These are phyloP conservation scores for Chlamydomonas sphaeroides DNA, from an alignment of 139 green algal genomes.

Conservation along the genomic window DNA sequence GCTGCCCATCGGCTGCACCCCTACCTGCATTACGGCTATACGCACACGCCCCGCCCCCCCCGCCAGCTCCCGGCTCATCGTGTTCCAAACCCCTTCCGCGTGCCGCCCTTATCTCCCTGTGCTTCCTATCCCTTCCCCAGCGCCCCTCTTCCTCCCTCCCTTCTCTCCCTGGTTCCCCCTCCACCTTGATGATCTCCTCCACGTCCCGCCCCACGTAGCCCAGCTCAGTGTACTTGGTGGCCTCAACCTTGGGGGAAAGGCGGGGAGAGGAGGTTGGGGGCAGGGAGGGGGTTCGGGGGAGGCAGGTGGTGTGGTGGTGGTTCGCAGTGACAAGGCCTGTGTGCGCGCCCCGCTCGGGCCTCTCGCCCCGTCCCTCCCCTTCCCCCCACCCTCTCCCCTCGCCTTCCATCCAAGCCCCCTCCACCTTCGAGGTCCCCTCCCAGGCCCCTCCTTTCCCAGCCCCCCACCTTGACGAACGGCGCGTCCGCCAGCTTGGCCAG, in stretches of 20 bases:
- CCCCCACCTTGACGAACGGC: conserved; percentile 96
- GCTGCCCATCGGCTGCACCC: too few species aligned
- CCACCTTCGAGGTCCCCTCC: neutral
- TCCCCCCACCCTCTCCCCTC: too few species aligned
- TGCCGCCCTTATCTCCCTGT: too few species aligned
- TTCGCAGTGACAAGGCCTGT: too few species aligned
- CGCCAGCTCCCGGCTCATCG: too few species aligned
- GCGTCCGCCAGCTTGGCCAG: conserved; percentile 94
- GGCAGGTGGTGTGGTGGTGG: neutral
- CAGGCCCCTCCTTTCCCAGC: neutral
- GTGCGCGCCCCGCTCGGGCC: too few species aligned
- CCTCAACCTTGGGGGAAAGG: conserved; percentile 88
- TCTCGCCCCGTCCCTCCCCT: too few species aligned
- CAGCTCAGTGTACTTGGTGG: conserved; percentile 98
- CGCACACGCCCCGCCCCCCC: too few species aligned
- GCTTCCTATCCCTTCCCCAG: too few species aligned
- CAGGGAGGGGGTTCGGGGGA: neutral
- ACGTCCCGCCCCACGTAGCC: conserved; percentile 97
- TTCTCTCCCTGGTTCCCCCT: neutral
- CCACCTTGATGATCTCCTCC: conserved; percentile 90
- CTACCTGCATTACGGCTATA: too few species aligned
- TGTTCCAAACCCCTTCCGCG: too few species aligned
- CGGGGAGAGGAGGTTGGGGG: neutral
- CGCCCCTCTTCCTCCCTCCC: neutral
- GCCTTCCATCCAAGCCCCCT: too few species aligned